phyloP scores from a whole-genome alignment of 192 early-diverging fungal species.

The Gigaspora rosea region DNA sequence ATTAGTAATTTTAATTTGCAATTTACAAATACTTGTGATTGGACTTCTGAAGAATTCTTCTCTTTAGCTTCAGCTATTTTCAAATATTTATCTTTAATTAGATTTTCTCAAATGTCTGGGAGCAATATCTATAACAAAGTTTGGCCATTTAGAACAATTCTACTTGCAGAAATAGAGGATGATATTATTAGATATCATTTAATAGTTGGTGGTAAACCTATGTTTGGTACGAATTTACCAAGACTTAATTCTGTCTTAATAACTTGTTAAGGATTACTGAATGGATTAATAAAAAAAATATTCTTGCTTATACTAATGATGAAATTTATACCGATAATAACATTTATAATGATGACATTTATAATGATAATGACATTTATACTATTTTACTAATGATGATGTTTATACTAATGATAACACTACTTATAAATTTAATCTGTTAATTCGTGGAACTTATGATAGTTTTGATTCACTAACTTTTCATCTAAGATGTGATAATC shows the following conservation, averaged over 20 bases:
- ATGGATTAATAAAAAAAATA: conserved; percentile 31
- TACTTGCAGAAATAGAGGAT: neutral
- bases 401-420: neutral
- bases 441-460: no score
- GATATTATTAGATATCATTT: conserved; percentile 12
- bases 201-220: conserved; percentile 4
- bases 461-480: conserved; percentile 12
- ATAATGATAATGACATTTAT: no score
- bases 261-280: neutral
- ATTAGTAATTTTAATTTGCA: no score
- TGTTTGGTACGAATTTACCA: neutral
- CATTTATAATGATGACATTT: no score
- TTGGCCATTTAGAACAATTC: conserved; percentile 16
- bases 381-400: no score
- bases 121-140: conserved; percentile 25
- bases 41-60: neutral
- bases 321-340: no score
- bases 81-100: conserved; percentile 2
- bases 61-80: neutral
- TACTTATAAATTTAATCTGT: conserved; percentile 26
- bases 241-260: conserved; percentile 5
- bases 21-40: no score
- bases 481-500: conserved; percentile 16
- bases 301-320: no score
- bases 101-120: neutral